A percentile compares a stretch with the other conserved stretches of the same genome.
These are phyloP conservation scores for Podaxis sp. DNA, from an alignment of 768 basidiomycete species.

Conservation along the genomic window DNA sequence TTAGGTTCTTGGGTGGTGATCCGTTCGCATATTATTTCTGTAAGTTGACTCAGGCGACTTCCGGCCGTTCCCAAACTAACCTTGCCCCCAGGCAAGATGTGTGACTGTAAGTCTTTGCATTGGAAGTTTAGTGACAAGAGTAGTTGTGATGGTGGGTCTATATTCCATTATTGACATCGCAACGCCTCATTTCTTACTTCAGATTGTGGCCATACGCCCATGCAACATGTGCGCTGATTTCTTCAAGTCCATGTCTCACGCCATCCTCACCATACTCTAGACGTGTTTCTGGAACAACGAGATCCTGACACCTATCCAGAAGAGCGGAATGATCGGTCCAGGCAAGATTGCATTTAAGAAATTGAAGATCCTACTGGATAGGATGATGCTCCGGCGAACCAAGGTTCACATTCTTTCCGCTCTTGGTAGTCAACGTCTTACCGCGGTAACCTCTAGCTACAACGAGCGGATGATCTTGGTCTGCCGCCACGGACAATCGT, in stretches of 20 bases:
- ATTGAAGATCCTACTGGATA: constrained; percentile 81
- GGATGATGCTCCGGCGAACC: constrained; percentile 94
- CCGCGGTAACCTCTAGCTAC: constrained; percentile 51
- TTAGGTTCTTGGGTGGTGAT: constrained; percentile 90
- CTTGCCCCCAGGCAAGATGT: constrained; percentile 67
- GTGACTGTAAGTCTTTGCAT: constrained; percentile 92
- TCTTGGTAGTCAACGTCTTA: neutral
- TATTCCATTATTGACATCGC: neutral
- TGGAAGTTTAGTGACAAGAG: constrained; percentile 89
- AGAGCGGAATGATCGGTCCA: constrained; percentile 77
- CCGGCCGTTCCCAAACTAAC: neutral
- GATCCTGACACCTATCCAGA: constrained; percentile 95
- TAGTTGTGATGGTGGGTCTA: constrained; percentile 71
- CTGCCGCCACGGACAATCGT: constrained; percentile 90
- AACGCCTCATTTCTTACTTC: constrained; percentile 1
- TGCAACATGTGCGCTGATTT: constrained; percentile 57
- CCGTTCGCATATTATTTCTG: constrained; percentile 94
- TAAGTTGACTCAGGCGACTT: constrained; percentile 30
- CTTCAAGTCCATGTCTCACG: constrained; percentile 10
- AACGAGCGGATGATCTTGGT: constrained; percentile 95
- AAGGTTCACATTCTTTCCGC: constrained; percentile 46
- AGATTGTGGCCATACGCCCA: constrained; percentile 86
- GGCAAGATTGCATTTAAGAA: constrained; percentile 90
- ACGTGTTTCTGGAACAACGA: constrained; percentile 98
- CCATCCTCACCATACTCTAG: constrained; percentile 33